phyloP scores from a whole-genome alignment of 192 early-diverging fungal species.

The Backusella australiensis region DNA sequence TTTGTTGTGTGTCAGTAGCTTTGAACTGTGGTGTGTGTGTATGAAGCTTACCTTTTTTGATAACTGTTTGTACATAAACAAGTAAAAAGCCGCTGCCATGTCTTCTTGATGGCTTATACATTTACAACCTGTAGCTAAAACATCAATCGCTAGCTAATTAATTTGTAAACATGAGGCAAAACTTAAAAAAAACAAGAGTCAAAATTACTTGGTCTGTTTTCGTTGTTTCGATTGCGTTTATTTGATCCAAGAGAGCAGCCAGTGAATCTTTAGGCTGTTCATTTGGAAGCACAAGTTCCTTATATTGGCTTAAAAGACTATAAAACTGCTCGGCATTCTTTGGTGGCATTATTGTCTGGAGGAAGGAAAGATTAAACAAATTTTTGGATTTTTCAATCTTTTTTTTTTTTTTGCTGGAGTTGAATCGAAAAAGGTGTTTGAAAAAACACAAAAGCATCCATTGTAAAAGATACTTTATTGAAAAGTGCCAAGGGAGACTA shows the following conservation, averaged over 20 bases:
- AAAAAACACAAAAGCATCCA: too few species aligned
- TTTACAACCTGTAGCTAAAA: constrained; percentile 25
- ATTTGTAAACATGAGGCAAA: neutral
- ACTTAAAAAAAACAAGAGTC: neutral
- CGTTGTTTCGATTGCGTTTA: neutral
- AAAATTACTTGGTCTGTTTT: neutral
- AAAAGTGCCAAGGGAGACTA: too few species aligned
- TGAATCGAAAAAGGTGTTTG: neutral
- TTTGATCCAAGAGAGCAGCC: neutral
- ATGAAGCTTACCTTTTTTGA: constrained; percentile 25
- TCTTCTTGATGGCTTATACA: constrained; percentile 4
- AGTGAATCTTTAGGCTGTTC: neutral
- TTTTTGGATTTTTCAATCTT: neutral
- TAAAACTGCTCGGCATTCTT: neutral
- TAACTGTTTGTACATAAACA: constrained; percentile 30
- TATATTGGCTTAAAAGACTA: neutral
- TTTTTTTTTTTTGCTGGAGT: neutral
- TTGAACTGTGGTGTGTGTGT: neutral
- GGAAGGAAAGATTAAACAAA: neutral
- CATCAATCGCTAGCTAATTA: constrained; percentile 28
- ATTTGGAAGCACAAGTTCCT: neutral
- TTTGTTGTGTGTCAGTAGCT: neutral
- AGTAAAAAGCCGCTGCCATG: constrained; percentile 23
- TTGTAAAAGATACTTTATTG: too few species aligned
- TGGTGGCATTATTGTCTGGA: neutral